Evolutionary conservation across 2,329 filamentous ascomycete genomes (phyloP).

Genomic region (Aspergillus sp.): DNA sequence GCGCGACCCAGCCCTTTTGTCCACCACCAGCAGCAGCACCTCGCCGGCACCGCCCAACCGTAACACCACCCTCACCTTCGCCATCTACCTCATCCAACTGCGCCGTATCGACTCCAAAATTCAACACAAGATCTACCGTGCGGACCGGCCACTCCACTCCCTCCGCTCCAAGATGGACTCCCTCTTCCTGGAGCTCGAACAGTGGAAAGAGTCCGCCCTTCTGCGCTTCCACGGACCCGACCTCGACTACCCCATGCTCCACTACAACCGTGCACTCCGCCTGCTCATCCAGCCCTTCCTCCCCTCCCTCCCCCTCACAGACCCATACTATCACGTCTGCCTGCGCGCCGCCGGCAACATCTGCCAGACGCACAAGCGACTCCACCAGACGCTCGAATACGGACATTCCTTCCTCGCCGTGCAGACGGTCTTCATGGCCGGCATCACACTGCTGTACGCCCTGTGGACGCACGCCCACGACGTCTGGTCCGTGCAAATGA

Average conservation of each 20-base stretch:
- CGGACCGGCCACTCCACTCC: conserved; percentile 46
- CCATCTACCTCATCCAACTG: conserved; percentile 47
- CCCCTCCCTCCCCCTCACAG: conserved; percentile 45
- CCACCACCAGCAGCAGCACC: conserved; percentile 16
- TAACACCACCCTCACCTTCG: conserved; percentile 42
- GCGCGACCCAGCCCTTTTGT: conserved; percentile 35
- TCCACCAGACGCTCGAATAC: conserved; percentile 40
- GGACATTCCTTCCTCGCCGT: conserved; percentile 41
- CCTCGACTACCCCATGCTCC: conserved; percentile 50
- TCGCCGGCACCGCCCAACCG: conserved; percentile 25
- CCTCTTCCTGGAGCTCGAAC: conserved; percentile 47
- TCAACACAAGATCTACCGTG: conserved; percentile 53
- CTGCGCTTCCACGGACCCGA: conserved; percentile 37
- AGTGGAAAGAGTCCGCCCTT: conserved; percentile 46
- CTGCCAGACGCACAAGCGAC: conserved; percentile 38
- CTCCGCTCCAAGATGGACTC: conserved; percentile 50
- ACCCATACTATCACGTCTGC: conserved; percentile 49
- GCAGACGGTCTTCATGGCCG: conserved; percentile 40
- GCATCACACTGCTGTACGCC: conserved; percentile 38
- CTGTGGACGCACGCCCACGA: conserved; percentile 45
- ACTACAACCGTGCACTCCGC: conserved; percentile 52
- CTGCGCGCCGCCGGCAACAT: conserved; percentile 38
- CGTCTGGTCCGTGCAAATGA: conserved; percentile 50
- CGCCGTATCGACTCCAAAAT: conserved; percentile 51
- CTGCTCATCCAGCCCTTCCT: conserved; percentile 54